A percentile compares a stretch with the other conserved stretches of the same genome.
Evolutionary conservation across 768 basidiomycete genomes (phyloP).

Genomic region (Stropharia rugosoannulata): DNA sequence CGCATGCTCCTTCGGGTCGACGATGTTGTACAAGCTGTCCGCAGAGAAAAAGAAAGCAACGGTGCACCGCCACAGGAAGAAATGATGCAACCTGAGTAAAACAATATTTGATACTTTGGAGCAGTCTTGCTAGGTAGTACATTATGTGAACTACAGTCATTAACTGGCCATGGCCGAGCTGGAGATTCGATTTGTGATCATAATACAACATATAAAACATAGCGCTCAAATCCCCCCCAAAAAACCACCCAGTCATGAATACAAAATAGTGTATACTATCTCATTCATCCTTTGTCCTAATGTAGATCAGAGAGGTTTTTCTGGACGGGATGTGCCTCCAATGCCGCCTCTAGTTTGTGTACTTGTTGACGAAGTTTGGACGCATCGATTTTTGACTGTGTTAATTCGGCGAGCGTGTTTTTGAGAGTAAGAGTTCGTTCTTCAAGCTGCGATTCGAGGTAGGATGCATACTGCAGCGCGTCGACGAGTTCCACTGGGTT

Average conservation of each 20-base stretch:
- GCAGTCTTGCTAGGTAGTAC: no score
- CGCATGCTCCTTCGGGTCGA: constrained; percentile 91
- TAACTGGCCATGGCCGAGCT: no score
- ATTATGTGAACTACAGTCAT: no score
- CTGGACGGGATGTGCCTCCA: not conserved
- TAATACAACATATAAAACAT: no score
- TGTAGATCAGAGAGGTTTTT: no score
- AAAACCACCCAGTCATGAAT: no score
- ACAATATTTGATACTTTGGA: no score
- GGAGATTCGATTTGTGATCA: no score
- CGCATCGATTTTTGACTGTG: constrained; percentile 2
- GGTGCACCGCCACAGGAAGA: constrained; percentile 55
- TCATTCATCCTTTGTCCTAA: no score
- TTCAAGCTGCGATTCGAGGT: constrained; percentile 10
- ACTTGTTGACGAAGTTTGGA: not conserved
- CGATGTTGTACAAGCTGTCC: constrained; percentile 88
- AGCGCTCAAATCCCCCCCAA: no score
- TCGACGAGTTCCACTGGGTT: not conserved
- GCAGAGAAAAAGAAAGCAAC: constrained; percentile 66
- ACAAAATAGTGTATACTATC: no score
- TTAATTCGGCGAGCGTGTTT: constrained; percentile 5
- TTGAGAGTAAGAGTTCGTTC: constrained; percentile 7
- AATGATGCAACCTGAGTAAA: constrained; percentile 37
- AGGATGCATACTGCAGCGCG: constrained; percentile 2
- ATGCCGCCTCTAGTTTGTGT: not conserved